Conservation (phyloP, 2,329 filamentous ascomycete species). For the Ampelomyces quisqualis region DNA sequence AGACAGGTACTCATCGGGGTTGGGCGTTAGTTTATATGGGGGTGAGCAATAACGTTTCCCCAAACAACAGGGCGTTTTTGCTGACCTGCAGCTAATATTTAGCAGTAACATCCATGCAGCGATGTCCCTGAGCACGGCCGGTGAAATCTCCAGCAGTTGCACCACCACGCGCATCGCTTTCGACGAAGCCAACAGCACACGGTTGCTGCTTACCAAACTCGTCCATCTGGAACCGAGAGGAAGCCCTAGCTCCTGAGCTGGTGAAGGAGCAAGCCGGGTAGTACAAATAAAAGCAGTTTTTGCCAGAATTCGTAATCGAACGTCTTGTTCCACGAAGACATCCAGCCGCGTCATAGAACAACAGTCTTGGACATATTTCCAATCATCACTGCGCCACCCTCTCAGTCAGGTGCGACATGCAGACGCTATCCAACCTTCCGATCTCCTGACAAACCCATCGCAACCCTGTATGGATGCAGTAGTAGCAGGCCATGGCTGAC, state of each 20-base stretch:
- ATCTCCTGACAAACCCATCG: no score
- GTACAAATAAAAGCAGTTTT: no score
- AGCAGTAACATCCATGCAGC: slow-evolving; percentile 1
- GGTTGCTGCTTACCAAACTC: no score
- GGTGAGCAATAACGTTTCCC: no score
- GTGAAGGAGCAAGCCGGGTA: no score
- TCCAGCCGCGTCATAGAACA: not conserved
- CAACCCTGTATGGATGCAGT: no score
- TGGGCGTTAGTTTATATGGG: no score
- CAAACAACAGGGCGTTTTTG: slow-evolving; percentile 2
- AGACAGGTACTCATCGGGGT: no score
- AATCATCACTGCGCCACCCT: not conserved
- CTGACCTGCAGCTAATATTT: slow-evolving; percentile 5
- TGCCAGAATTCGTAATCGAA: no score
- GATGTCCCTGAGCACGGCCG: not conserved
- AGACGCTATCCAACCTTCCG: not conserved
- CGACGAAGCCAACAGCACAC: not conserved
- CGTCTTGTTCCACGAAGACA: not conserved
- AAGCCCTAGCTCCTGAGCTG: no score
- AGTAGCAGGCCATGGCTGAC: no score
- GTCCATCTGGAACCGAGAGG: no score
- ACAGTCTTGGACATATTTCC: not conserved
- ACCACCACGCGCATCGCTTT: not conserved
- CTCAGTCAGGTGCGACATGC: not conserved
- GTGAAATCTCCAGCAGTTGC: not conserved